Evolutionary conservation across 371 early-diverging fungal species (phyloP), one percentile per base, ranked within the genome.

Genomic region (Blakeslea trispora): DNA sequence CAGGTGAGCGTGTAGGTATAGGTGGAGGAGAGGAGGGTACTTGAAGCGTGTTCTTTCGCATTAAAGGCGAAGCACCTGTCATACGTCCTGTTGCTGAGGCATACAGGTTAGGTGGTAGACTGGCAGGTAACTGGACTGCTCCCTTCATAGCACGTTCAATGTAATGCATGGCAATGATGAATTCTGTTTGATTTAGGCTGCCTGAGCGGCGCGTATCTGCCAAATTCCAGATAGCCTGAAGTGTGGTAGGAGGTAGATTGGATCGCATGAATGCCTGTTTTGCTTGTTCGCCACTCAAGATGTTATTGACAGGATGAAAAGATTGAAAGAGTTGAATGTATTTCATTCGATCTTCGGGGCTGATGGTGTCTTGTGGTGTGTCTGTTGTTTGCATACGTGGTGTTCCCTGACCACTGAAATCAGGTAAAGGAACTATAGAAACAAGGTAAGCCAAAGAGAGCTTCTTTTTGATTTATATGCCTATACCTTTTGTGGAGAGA

Each of bases 101-200:
- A 56, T 84, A 79, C 14, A 90, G 61, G 10, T 74, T 64, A 3
- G 77, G 64, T 6, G 93, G 89, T 10, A 88, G 73, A 0, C 75
- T 56, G 0, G 71, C 23, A 4, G 93, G 93, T 19, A 91, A 64
- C 21, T 66, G 64, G 10, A 64, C 56, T 31, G 72, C 59, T 15
- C 76, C 76, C 50, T 81, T 84, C 88, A 91, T 85, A 1, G 81
- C 71, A n/a, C 79, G 76, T 22, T 86, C 76, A 24, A 91, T 81
- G 60, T 86, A 88, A 68, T 88, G 83, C 93, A 92, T 92, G 17
- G 91, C 91, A 45, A 91, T 86, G 13, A 86, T 84, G 61, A 92
- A 92, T 61, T 88, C 90, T 0, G 85, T 77, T 41, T 86, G 79
- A 41, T 88, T 83, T 23, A 92, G 60, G 24, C 81, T 69, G 42